Percentiles rank a stretch among this genome's conserved stretches.
Conservation (phyloP, 139 green algal species). For the Microglena sp. region DNA sequence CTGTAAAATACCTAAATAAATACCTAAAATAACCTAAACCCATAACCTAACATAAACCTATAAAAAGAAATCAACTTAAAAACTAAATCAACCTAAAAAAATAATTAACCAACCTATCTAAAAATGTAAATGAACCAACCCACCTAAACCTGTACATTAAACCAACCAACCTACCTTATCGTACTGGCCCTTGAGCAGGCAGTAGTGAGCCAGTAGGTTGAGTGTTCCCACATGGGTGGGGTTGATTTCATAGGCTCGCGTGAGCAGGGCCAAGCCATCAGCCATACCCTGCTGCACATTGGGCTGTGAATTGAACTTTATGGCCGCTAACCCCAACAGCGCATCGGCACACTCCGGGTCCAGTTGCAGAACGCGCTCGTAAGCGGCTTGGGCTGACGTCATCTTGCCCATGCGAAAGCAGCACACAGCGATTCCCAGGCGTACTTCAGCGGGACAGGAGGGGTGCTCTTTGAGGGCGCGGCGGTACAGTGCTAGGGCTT, state of each 20-base stretch:
- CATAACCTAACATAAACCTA: no score
- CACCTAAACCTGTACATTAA: neutral
- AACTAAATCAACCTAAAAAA: no score
- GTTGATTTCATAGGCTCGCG: constrained; percentile 60
- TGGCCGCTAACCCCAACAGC: constrained; percentile 57
- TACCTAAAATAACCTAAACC: no score
- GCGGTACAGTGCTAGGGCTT: constrained; percentile 48
- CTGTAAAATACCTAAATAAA: no score
- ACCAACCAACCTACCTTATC: constrained; percentile 15
- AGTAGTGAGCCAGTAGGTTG: constrained; percentile 48
- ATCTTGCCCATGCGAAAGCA: constrained; percentile 52
- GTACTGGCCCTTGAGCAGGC: constrained; percentile 34
- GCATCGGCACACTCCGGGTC: constrained; percentile 57
- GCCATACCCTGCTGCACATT: constrained; percentile 51
- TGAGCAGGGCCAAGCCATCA: constrained; percentile 60
- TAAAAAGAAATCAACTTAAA: no score
- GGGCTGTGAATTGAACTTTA: constrained; percentile 24
- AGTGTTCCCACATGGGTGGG: constrained; percentile 35
- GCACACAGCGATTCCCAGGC: constrained; percentile 74
- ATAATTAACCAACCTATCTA: neutral
- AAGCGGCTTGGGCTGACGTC: constrained; percentile 34
- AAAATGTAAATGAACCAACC: neutral
- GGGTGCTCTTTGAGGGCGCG: constrained; percentile 54
- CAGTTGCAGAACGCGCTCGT: constrained; percentile 61
- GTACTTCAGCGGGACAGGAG: constrained; percentile 60